phyloP scores from a whole-genome alignment of 495 filamentous ascomycete species.

The Aspergillus heteromorphus region DNA sequence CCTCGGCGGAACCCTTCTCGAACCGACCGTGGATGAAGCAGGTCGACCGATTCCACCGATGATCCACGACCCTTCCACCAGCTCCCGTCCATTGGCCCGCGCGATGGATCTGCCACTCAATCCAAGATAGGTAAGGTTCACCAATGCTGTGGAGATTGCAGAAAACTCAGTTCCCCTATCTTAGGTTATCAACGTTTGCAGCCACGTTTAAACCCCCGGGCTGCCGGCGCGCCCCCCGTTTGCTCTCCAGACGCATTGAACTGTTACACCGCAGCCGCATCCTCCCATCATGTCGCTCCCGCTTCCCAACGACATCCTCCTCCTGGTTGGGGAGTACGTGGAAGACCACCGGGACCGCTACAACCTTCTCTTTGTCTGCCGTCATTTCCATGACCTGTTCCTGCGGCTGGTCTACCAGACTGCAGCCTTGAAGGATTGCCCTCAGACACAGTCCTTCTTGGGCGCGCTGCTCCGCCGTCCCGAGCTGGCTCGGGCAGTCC shows the following conservation, averaged over 20 bases:
- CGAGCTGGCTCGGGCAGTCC: constrained; percentile 23
- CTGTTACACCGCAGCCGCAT: neutral
- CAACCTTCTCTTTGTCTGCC: constrained; percentile 29
- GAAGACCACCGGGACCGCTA: constrained; percentile 25
- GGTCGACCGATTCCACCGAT: constrained; percentile 13
- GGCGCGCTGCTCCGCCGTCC: constrained; percentile 17
- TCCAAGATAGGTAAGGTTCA: neutral
- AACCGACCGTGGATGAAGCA: constrained; percentile 13
- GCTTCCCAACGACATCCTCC: constrained; percentile 29
- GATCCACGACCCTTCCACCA: constrained; percentile 11
- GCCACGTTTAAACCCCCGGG: neutral
- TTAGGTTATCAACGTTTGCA: constrained; percentile 1
- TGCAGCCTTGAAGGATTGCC: constrained; percentile 16
- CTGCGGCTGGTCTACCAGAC: constrained; percentile 22
- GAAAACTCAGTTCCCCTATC: constrained; percentile 2
- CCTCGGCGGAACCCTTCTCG: neutral
- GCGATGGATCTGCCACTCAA: constrained; percentile 1
- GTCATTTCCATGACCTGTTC: constrained; percentile 28
- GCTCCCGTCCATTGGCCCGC: constrained; percentile 11
- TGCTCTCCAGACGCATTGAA: neutral
- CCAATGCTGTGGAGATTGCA: neutral
- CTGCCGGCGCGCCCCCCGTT: neutral
- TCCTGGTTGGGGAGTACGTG: constrained; percentile 27
- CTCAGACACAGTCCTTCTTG: constrained; percentile 20
- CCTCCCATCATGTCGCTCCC: neutral